A percentile compares a stretch with the other conserved stretches of the same genome.
Conservation (phyloP, 257 asterid species). For the Fraxinus americana region DNA sequence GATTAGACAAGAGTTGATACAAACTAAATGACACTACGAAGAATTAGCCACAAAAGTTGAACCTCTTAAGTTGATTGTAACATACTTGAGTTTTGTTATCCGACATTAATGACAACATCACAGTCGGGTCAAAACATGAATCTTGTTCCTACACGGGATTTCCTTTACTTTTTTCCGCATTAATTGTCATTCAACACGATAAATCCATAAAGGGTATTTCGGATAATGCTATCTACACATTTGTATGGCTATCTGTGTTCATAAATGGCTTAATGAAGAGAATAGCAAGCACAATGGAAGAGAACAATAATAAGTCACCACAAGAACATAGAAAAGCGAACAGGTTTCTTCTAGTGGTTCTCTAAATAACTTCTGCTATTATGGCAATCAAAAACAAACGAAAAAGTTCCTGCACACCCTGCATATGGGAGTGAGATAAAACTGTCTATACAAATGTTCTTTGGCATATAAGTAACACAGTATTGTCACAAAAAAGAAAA, state of each 20-base stretch:
- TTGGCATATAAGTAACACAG: neutral
- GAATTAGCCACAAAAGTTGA: too few relatives aligned
- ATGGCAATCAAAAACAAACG: neutral
- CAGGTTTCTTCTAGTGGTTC: neutral
- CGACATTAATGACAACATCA: too few relatives aligned
- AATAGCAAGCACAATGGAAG: too few relatives aligned
- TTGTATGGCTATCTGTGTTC: too few relatives aligned
- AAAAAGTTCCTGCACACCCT: neutral
- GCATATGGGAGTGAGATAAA: neutral
- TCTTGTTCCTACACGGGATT: neutral
- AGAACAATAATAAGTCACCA: neutral
- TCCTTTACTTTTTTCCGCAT: neutral
- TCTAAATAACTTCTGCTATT: neutral
- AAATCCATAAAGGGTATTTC: neutral
- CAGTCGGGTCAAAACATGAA: neutral
- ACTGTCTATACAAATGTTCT: neutral
- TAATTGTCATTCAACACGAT: neutral
- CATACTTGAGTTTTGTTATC: too few relatives aligned
- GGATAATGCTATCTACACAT: too few relatives aligned
- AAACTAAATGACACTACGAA: too few relatives aligned
- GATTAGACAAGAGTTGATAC: too few relatives aligned
- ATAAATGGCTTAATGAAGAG: too few relatives aligned
- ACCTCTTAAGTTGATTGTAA: too few relatives aligned
- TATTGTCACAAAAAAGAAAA: neutral
- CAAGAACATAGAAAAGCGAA: neutral